phyloP scores from a whole-genome alignment of 345 rosid species.

The Microthlaspi erraticum region DNA sequence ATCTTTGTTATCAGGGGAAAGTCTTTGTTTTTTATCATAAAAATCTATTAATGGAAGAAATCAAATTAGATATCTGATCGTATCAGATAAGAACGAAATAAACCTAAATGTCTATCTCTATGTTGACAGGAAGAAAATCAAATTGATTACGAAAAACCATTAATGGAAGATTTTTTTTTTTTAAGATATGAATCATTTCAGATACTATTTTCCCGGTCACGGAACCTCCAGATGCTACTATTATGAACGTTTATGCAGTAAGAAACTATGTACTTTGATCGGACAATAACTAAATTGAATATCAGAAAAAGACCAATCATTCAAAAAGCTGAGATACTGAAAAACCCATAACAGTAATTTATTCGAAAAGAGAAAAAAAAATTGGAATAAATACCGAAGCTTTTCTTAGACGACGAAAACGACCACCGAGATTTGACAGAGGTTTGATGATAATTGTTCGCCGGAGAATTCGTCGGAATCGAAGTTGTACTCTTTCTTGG shows the following conservation, averaged over 20 bases:
- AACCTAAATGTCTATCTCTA: conserved; percentile 12
- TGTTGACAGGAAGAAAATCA: conserved; percentile 17
- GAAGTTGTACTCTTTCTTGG: conserved; percentile 37
- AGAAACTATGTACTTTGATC: conserved; percentile 12
- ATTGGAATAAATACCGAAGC: conserved; percentile 36
- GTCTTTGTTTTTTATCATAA: conserved; percentile 2
- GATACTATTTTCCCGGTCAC: conserved; percentile 11
- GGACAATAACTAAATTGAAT: conserved; percentile 6
- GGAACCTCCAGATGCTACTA: conserved; percentile 29
- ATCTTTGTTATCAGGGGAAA: conserved; percentile 14
- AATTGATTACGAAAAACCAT: conserved; percentile 16
- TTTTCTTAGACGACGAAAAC: conserved; percentile 49
- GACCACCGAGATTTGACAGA: conserved; percentile 46
- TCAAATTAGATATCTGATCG: conserved; percentile 23
- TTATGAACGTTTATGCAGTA: not conserved
- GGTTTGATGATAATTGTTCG: not conserved
- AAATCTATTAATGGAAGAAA: conserved; percentile 34
- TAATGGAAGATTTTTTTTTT: not conserved
- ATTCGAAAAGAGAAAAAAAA: not conserved
- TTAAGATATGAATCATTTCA: not conserved
- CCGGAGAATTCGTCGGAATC: conserved; percentile 35
- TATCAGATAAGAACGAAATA: conserved; percentile 15
- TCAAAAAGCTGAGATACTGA: conserved; percentile 1
- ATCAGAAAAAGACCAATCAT: conserved; percentile 14
- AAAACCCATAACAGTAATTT: not conserved